Evolutionary conservation across 2,329 filamentous ascomycete genomes (phyloP).

Genomic region (Microdochium paspali): DNA sequence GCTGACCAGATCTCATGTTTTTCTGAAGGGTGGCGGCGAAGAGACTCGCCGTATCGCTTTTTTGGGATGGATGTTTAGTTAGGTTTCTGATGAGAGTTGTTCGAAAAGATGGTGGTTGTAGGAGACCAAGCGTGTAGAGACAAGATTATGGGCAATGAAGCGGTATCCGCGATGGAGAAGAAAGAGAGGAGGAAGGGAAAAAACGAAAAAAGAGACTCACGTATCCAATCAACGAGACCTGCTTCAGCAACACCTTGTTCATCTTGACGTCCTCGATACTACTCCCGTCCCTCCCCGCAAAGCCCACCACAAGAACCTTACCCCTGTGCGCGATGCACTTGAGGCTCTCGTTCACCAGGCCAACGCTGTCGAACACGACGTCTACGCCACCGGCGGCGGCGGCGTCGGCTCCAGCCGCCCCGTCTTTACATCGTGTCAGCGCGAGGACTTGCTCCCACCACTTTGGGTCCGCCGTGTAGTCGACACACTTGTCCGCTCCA

Average conservation of each 20-base stretch:
- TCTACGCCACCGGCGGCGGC: slow-evolving; percentile 40
- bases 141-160: too few relatives aligned
- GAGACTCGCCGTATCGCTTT: slow-evolving; percentile 49
- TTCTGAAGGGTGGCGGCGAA: slow-evolving; percentile 35
- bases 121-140: too few relatives aligned
- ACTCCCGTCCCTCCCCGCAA: slow-evolving; percentile 39
- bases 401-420: too few relatives aligned
- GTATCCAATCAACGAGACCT: slow-evolving; percentile 43
- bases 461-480: slow-evolving; percentile 22
- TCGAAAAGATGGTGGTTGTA: too few relatives aligned
- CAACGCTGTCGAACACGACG: slow-evolving; percentile 49
- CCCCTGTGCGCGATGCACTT: slow-evolving; percentile 44
- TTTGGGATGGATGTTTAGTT: too few relatives aligned
- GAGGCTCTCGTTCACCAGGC: slow-evolving; percentile 43
- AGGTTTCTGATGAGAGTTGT: too few relatives aligned
- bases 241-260: slow-evolving; percentile 44
- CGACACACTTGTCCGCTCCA: slow-evolving; percentile 31
- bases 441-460: slow-evolving; percentile 44
- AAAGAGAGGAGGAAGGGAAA: background rate
- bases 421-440: too few relatives aligned
- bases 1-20: slow-evolving; percentile 39
- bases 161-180: background rate
- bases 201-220: slow-evolving; percentile 17
- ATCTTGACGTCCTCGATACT: slow-evolving; percentile 44
- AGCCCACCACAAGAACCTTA: slow-evolving; percentile 46